Evolutionary conservation across 2,329 filamentous ascomycete species (phyloP), one percentile per base, ranked within the genome.

Genomic region (Cordyceps sp.): DNA sequence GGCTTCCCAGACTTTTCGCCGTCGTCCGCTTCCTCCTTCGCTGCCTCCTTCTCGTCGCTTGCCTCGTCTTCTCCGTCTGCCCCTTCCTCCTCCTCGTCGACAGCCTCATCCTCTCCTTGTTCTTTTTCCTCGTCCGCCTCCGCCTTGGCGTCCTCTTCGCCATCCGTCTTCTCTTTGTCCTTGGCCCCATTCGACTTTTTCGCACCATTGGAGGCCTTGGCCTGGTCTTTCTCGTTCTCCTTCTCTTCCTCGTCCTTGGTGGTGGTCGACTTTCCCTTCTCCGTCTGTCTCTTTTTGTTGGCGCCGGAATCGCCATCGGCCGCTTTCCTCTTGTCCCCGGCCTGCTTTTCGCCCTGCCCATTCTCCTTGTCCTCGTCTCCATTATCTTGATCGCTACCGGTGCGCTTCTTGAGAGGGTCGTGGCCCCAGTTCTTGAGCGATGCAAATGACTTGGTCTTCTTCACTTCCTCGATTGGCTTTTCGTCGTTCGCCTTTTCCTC

Each of bases 381-480:
- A 16, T 13, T 18, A 16, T 30, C 12, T 26, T 20, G 2, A 4
- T 37, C 37, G 1, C 32, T 34, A 1, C 42, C 33, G 0, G 39
- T 39, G 2, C 43, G 38, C 3, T 51, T 51, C 43, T 69, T 69
- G 36, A 66, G 47, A 15, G 59, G 48, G 45, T 71, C 66, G 39
- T 70, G 65, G 0, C 65, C 64, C 69, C 69, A 74, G 36, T 75
- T 76, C 57, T 74, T 74, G 40, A 76, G 50, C 5, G 64, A 70
- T 19, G 64, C 68, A 30, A 75, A 73, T 0, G 58, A 63, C 39
- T 64, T 64, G 22, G 59, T 63, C 48, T 61, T 53, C 30, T 61
- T 60, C 7, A 59, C 46, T n/a, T 61, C 56, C 10, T 55, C 53
- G 0, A 45, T 37, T 0, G 59, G 47, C 31, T 69, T 68, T 39